Evolutionary conservation across 2,329 filamentous ascomycete genomes (phyloP), one percentile per base, ranked within the genome.

Genomic region (Trichoderma simmonsii): DNA sequence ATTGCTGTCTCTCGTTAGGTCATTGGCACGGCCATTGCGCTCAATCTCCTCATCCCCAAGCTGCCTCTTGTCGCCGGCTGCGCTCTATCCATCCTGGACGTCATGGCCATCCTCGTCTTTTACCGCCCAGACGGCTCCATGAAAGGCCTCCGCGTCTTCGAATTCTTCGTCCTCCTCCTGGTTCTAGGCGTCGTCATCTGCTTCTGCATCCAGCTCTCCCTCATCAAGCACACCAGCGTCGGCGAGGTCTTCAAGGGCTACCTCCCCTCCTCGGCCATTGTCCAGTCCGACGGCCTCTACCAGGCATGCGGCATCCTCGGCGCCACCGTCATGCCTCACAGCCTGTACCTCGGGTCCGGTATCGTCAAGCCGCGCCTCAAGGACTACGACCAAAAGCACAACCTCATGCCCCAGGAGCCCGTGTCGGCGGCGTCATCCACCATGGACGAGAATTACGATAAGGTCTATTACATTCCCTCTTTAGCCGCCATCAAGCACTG

Each of bases 221-320:
- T 92, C 43, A 89, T 93, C 74, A 76, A 84, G 59, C 81, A 86
- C 74, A 87, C 87, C 0, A 82, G 82, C 5, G 82, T 88, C 1
- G 87, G 87, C 1, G 84, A 90, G 18, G 89, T 93, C 2, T 90
- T 93, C 77, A 82, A 81, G 43, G 91, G 91, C 21, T 93, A 90
- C 75, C 78, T 92, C 21, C 91, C 91, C 0, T 92, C 89, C 0
- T 81, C 82, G 56, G 84, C 86, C 4, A 79, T 92, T 2, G 81
- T 91, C 1, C 81, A 91, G 77, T 85, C 86, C 2, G 77, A 89
- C 32, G 78, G 78, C 18, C 69, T 91, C 0, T 93, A 92, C 78
- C 90, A 92, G 80, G 88, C 91, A 1, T 94, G 92, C 74, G 92
- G 92, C 66, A 94, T 94, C 71, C 84, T 94, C 0, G 92, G 92